Evolutionary conservation across 495 filamentous ascomycete species (phyloP).

Genomic region (Xylaria intraflava): DNA sequence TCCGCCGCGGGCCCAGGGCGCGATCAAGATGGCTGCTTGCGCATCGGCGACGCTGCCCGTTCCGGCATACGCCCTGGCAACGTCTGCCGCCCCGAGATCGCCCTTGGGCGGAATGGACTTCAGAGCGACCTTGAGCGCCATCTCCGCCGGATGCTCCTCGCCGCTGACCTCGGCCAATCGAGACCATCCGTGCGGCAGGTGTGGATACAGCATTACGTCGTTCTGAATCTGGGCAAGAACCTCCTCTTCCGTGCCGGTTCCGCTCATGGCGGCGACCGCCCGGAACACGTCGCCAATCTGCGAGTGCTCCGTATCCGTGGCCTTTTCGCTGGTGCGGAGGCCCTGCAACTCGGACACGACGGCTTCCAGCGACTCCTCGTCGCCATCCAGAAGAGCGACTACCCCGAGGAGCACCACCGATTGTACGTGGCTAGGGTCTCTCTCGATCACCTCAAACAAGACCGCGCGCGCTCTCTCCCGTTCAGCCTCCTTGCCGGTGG

Average conservation of each 20-base stretch:
- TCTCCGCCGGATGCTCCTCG: constrained; percentile 60
- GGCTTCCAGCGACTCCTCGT: constrained; percentile 70
- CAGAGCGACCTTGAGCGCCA: constrained; percentile 73
- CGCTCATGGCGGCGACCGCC: constrained; percentile 34
- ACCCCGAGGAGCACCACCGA: constrained; percentile 73
- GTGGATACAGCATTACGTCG: constrained; percentile 72
- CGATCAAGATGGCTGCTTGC: constrained; percentile 68
- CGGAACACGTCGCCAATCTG: constrained; percentile 41
- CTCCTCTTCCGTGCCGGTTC: constrained; percentile 25
- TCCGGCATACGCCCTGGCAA: constrained; percentile 71
- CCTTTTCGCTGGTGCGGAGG: constrained; percentile 56
- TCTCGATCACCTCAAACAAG: constrained; percentile 69
- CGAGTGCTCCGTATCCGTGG: constrained; percentile 38
- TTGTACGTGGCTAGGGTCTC: constrained; percentile 63
- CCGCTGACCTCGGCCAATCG: constrained; percentile 49
- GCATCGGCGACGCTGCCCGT: constrained; percentile 65
- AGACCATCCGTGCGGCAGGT: constrained; percentile 69
- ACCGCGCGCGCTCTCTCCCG: constrained; percentile 69
- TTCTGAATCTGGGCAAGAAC: constrained; percentile 51
- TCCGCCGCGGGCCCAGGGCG: constrained; percentile 65
- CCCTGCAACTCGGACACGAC: constrained; percentile 69
- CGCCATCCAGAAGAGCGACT: constrained; percentile 72
- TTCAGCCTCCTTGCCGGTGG: constrained; percentile 70
- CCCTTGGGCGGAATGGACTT: constrained; percentile 65
- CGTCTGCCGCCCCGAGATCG: constrained; percentile 56